Percentiles rank a stretch among this genome's conserved stretches.
Evolutionary conservation across 2,329 filamentous ascomycete genomes (phyloP).

Genomic region (Cadophora malorum): DNA sequence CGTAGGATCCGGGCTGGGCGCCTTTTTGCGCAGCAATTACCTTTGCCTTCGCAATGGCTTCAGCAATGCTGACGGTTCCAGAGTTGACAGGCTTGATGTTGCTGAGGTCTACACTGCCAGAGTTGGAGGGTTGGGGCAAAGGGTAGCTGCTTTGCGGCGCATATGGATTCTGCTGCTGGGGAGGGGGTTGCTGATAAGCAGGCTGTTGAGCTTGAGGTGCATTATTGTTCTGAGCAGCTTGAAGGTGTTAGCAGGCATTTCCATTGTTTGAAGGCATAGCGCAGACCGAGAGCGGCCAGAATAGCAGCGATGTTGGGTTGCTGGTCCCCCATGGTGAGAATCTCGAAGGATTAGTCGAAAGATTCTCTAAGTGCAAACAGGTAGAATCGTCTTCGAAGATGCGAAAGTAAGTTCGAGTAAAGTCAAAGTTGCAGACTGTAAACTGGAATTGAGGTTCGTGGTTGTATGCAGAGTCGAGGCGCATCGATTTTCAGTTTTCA

Average conservation of each 20-base stretch:
- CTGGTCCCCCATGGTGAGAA: slow-evolving; percentile 51
- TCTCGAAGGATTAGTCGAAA: background rate
- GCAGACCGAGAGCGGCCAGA: slow-evolving; percentile 56
- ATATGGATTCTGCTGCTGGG: slow-evolving; percentile 53
- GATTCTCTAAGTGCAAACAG: background rate
- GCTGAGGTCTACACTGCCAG: slow-evolving; percentile 81
- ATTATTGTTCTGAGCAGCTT: slow-evolving; percentile 57
- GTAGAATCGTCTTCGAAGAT: background rate
- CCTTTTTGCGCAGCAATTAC: slow-evolving; percentile 83
- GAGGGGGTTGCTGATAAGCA: slow-evolving; percentile 49
- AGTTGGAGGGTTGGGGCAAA: slow-evolving; percentile 64
- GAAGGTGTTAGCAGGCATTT: slow-evolving; percentile 30
- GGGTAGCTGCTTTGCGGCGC: slow-evolving; percentile 47
- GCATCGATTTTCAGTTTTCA: background rate
- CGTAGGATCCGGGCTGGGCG: slow-evolving; percentile 58
- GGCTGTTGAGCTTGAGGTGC: slow-evolving; percentile 50
- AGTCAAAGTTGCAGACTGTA: background rate
- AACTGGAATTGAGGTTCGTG: background rate
- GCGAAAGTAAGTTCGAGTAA: background rate
- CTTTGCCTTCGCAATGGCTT: slow-evolving; percentile 84
- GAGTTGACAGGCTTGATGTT: slow-evolving; percentile 79
- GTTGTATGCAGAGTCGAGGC: background rate
- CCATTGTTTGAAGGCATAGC: background rate
- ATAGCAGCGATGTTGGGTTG: slow-evolving; percentile 57
- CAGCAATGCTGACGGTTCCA: slow-evolving; percentile 82